phyloP scores from a whole-genome alignment of 2,329 filamentous ascomycete genomes.

The Colletotrichum cereale region DNA sequence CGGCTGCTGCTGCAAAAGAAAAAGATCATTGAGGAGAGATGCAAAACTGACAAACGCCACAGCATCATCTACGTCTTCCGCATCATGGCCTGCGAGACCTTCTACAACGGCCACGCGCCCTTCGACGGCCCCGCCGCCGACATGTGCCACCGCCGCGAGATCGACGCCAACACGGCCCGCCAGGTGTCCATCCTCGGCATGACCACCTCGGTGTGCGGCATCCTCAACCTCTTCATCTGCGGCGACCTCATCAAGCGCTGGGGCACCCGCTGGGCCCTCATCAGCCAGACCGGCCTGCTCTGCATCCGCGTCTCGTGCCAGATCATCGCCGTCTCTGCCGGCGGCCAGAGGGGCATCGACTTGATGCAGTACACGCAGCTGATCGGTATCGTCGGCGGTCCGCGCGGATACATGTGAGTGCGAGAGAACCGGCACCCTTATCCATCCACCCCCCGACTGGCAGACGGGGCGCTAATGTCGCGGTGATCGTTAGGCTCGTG shows the following conservation, averaged over 20 bases:
- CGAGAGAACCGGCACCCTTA: background rate
- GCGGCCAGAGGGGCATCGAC: conserved; percentile 72
- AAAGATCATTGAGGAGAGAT: background rate
- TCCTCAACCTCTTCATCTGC: conserved; percentile 75
- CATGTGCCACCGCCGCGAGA: conserved; percentile 70
- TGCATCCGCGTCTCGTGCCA: conserved; percentile 74
- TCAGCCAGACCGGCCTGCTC: conserved; percentile 74
- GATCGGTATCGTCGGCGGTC: conserved; percentile 76
- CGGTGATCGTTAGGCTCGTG: conserved; percentile 59
- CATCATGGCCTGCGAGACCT: conserved; percentile 79
- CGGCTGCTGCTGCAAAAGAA: background rate
- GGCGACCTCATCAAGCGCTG: conserved; percentile 75
- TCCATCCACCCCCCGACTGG: background rate
- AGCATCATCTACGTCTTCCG: conserved; percentile 75
- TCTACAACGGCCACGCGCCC: conserved; percentile 70
- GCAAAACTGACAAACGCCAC: conserved; percentile 5
- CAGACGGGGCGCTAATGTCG: background rate
- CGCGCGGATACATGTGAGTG: conserved; percentile 72
- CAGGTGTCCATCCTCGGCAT: conserved; percentile 75
- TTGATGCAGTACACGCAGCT: conserved; percentile 77
- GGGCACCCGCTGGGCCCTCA: conserved; percentile 72
- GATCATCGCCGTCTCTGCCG: conserved; percentile 72
- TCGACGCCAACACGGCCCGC: conserved; percentile 73
- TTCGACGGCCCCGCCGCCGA: conserved; percentile 59
- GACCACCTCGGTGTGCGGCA: conserved; percentile 76